Evolutionary conservation across 495 filamentous ascomycete species (phyloP).

Genomic region (Ascodesmis nigricans): DNA sequence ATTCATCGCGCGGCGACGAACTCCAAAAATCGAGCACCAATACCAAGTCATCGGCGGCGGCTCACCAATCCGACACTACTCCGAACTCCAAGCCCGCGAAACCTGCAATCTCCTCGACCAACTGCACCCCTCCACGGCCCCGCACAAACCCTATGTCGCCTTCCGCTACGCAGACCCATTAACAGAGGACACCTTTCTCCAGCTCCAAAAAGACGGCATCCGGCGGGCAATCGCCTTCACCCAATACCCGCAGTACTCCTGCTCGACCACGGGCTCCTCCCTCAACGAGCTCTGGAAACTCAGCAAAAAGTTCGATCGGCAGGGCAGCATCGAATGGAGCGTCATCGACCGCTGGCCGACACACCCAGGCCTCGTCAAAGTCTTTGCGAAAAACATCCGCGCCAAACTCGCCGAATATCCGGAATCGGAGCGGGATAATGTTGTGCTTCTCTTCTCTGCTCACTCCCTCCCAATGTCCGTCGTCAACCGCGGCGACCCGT

Average conservation of each 20-base stretch:
- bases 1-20: constrained; percentile 63
- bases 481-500: constrained; percentile 49
- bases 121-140: constrained; percentile 75
- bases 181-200: constrained; percentile 77
- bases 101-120: constrained; percentile 93
- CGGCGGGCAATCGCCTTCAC: constrained; percentile 91
- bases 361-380: constrained; percentile 73
- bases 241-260: constrained; percentile 98
- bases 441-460: constrained; percentile 79
- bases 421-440: constrained; percentile 48
- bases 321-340: constrained; percentile 74
- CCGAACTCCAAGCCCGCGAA: constrained; percentile 70
- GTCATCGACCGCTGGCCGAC: constrained; percentile 94
- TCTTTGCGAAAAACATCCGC: constrained; percentile 79
- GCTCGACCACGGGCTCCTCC: constrained; percentile 88
- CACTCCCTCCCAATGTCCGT: constrained; percentile 95
- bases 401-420: constrained; percentile 62
- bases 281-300: constrained; percentile 97
- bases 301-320: constrained; percentile 61
- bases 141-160: constrained; percentile 96
- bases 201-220: constrained; percentile 70
- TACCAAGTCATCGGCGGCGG: constrained; percentile 91
- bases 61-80: constrained; percentile 94
- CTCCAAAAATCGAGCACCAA: constrained; percentile 87
- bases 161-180: constrained; percentile 89